phyloP scores from a whole-genome alignment of 2,329 filamentous ascomycete species.

The Davidsoniella neocaledoniae region DNA sequence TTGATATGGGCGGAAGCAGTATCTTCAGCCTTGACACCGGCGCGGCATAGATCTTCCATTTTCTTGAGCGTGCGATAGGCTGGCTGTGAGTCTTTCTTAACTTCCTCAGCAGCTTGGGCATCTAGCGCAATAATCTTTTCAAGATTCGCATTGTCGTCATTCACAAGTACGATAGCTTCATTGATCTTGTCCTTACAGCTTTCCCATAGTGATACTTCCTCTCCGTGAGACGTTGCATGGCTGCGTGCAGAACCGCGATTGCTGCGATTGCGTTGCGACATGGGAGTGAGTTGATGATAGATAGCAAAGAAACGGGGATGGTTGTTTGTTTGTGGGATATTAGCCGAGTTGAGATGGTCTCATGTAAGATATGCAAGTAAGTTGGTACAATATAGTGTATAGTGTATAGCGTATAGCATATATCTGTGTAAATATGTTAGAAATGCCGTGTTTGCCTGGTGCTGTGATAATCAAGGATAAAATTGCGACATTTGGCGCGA shows the following conservation, averaged over 20 bases:
- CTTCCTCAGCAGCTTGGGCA: constrained; percentile 24
- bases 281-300: constrained; percentile 14
- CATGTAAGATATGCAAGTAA: too few species aligned
- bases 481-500: too few species aligned
- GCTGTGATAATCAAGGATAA: too few species aligned
- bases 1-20: constrained; percentile 23
- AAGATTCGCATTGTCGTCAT: constrained; percentile 27
- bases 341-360: too few species aligned
- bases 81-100: constrained; percentile 20
- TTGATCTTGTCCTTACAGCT: constrained; percentile 23
- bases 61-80: constrained; percentile 20
- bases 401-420: too few species aligned
- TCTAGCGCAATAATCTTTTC: constrained; percentile 24
- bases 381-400: too few species aligned
- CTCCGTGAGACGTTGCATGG: constrained; percentile 26
- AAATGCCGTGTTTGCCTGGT: too few species aligned
- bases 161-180: constrained; percentile 25
- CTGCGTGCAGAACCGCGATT: constrained; percentile 28
- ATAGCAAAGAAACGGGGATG: neutral
- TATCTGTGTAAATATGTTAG: too few species aligned
- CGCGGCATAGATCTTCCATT: constrained; percentile 27
- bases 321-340: too few species aligned
- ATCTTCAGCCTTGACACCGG: constrained; percentile 26
- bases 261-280: constrained; percentile 29
- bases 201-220: constrained; percentile 29